Evolutionary conservation across 352 stramenopile genomes (phyloP).

Genomic region (Pythium sp.): DNA sequence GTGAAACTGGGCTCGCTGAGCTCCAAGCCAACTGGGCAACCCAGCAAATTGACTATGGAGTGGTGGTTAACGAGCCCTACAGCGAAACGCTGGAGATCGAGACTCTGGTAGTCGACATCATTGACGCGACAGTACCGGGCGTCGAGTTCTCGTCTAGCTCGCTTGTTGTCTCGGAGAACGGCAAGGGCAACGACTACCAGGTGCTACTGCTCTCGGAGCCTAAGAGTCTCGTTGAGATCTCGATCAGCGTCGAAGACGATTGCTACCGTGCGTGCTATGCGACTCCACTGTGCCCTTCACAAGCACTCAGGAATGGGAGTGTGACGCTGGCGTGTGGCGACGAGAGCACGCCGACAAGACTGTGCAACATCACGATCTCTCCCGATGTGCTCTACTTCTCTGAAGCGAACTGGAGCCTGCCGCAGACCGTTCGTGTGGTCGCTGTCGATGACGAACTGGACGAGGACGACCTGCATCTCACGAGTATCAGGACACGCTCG

Average conservation of each 20-base stretch:
- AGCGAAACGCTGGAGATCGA: slow-evolving; percentile 19
- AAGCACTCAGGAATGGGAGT: slow-evolving; percentile 12
- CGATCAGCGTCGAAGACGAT: slow-evolving; percentile 39
- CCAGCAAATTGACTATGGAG: slow-evolving; percentile 23
- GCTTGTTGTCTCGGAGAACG: slow-evolving; percentile 60
- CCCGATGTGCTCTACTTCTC: slow-evolving; percentile 53
- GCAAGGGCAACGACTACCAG: slow-evolving; percentile 72
- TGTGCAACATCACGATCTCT: slow-evolving; percentile 71
- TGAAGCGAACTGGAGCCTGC: slow-evolving; percentile 46
- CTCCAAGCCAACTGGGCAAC: slow-evolving; percentile 39
- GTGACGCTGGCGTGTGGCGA: slow-evolving; percentile 4
- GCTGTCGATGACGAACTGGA: slow-evolving; percentile 70
- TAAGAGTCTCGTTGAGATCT: slow-evolving; percentile 41
- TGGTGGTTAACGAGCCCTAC: slow-evolving; percentile 31
- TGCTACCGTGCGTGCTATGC: slow-evolving; percentile 58
- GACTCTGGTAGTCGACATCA: slow-evolving; percentile 27
- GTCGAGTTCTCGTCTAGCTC: slow-evolving; percentile 71
- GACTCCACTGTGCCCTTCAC: slow-evolving; percentile 35
- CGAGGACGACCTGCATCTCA: slow-evolving; percentile 59
- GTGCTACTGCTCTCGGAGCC: slow-evolving; percentile 65
- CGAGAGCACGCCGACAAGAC: slow-evolving; percentile 16
- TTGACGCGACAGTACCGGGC: slow-evolving; percentile 50
- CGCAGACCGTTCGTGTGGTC: slow-evolving; percentile 65
- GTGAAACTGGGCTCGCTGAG: slow-evolving; percentile 22
- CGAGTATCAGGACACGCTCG: slow-evolving; percentile 44